Conservation (phyloP, 768 basidiomycete species). For the Auricularia auricula-judae region DNA sequence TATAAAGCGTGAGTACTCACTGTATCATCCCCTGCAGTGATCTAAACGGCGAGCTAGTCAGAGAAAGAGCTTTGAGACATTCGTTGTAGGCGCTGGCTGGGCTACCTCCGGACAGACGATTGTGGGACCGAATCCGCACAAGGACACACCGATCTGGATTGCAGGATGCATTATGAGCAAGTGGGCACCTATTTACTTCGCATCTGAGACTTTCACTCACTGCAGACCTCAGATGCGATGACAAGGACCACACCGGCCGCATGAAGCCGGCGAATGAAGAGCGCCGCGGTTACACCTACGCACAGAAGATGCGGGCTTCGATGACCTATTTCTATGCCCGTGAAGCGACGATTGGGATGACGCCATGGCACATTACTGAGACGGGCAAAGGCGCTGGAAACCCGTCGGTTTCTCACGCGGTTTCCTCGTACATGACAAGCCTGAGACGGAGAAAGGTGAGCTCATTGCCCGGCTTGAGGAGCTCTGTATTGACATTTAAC, state of each 20-base stretch:
- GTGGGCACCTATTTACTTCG: slow-evolving; percentile 1
- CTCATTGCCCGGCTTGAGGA: not conserved
- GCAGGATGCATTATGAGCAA: slow-evolving; percentile 11
- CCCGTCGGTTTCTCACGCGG: slow-evolving; percentile 13
- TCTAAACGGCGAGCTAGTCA: too few species aligned
- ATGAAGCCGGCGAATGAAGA: not conserved
- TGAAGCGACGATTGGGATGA: slow-evolving; percentile 8
- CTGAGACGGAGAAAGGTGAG: slow-evolving; percentile 14
- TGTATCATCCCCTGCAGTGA: too few species aligned
- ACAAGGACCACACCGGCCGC: slow-evolving; percentile 8
- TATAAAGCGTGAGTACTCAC: too few species aligned
- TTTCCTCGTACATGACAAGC: slow-evolving; percentile 17
- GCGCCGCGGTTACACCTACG: not conserved
- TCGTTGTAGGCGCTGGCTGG: not conserved
- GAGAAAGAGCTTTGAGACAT: not conserved
- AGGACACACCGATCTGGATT: slow-evolving; percentile 9
- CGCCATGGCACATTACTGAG: slow-evolving; percentile 7
- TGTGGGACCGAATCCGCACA: not conserved
- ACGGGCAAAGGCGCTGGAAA: slow-evolving; percentile 10
- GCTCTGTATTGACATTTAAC: not conserved
- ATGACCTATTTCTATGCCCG: slow-evolving; percentile 13
- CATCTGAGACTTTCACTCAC: not conserved
- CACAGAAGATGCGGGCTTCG: slow-evolving; percentile 16
- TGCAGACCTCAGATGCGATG: slow-evolving; percentile 8
- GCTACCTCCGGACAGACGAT: not conserved